Conservation (phyloP, 176 grass and related monocot species). For the Oryza rufipogon region DNA sequence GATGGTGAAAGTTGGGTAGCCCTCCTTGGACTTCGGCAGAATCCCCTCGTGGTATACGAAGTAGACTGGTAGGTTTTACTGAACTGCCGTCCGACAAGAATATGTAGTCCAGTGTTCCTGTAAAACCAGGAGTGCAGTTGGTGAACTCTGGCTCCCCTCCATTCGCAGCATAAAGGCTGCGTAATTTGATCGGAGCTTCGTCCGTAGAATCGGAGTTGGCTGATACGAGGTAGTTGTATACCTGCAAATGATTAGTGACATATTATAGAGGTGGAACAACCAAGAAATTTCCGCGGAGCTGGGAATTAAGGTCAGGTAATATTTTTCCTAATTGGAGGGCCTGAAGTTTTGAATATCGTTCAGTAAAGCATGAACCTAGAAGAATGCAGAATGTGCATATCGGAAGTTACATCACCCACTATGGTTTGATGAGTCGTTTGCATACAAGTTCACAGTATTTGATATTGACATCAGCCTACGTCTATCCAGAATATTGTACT, state of each 20-base stretch:
- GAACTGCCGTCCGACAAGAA: conserved; percentile 52
- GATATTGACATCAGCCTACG: background rate
- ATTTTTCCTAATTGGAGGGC: background rate
- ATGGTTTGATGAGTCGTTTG: background rate
- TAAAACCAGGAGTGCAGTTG: conserved; percentile 90
- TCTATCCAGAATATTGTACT: background rate
- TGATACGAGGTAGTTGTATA: conserved; percentile 74
- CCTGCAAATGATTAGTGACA: conserved; percentile 52
- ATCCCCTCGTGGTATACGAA: conserved; percentile 59
- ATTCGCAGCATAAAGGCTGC: conserved; percentile 74
- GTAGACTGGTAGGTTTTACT: conserved; percentile 69
- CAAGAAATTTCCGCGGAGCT: background rate
- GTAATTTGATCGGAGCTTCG: conserved; percentile 52
- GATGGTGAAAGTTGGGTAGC: conserved; percentile 76
- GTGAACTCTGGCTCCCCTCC: conserved; percentile 87
- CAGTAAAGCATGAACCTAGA: conserved; percentile 37
- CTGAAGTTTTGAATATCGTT: background rate
- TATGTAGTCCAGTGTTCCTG: conserved; percentile 86
- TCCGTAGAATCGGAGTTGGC: conserved; percentile 31
- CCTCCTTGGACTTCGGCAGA: conserved; percentile 65
- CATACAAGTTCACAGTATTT: background rate
- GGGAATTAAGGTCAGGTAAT: background rate
- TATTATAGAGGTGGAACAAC: conserved; percentile 22
- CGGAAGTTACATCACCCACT: conserved; percentile 8
- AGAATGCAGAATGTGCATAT: background rate